phyloP scores from a whole-genome alignment of 2,329 filamentous ascomycete species.

The Neofusicoccum umdonicola region DNA sequence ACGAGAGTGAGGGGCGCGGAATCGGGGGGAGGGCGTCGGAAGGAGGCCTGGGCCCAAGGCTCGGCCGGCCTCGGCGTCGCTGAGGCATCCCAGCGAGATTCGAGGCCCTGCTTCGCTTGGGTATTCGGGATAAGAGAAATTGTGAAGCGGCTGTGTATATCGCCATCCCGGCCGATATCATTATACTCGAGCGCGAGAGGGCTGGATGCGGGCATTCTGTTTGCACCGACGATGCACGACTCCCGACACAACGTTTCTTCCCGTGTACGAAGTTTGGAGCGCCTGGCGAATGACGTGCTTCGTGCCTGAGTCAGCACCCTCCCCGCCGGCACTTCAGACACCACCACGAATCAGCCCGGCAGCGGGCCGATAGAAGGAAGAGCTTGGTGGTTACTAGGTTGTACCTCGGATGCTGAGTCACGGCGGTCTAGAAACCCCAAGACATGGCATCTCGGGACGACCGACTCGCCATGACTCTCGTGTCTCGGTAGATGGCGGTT shows the following conservation, averaged over 20 bases:
- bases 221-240: too few species aligned
- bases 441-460: not conserved
- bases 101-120: not conserved
- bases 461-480: not conserved
- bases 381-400: not conserved
- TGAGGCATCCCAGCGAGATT: not conserved
- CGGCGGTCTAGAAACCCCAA: not conserved
- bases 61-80: not conserved
- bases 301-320: not conserved
- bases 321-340: not conserved
- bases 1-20: not conserved
- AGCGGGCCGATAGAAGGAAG: not conserved
- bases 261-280: not conserved
- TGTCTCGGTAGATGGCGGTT: not conserved
- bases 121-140: constrained; percentile 1
- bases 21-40: not conserved
- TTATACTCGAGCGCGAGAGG: not conserved
- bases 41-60: not conserved
- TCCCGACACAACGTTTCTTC: not conserved
- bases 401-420: not conserved
- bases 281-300: not conserved
- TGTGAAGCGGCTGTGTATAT: not conserved
- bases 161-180: not conserved
- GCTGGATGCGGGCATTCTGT: not conserved
- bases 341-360: not conserved